Conservation (phyloP, 495 filamentous ascomycete genomes). For the Gamarada debralockiae region DNA sequence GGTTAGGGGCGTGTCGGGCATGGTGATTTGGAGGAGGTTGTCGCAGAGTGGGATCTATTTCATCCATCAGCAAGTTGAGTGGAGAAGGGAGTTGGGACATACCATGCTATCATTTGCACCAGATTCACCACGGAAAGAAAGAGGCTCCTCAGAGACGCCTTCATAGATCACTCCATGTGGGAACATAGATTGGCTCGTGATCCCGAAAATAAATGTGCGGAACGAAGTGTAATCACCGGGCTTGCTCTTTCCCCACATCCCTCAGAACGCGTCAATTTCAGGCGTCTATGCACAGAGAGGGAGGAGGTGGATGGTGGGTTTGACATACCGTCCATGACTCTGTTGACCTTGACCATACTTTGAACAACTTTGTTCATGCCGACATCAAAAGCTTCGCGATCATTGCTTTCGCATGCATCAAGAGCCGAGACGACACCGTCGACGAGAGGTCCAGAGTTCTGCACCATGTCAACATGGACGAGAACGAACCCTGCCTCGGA, state of each 20-base stretch:
- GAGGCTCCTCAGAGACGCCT: slow-evolving; percentile 65
- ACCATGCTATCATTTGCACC: slow-evolving; percentile 88
- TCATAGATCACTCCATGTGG: slow-evolving; percentile 86
- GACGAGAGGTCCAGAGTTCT: slow-evolving; percentile 68
- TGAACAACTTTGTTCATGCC: slow-evolving; percentile 57
- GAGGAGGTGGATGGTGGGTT: background rate
- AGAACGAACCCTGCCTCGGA: slow-evolving; percentile 90
- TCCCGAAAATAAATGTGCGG: slow-evolving; percentile 93
- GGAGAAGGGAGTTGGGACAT: slow-evolving; percentile 16
- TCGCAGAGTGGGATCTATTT: slow-evolving; percentile 74
- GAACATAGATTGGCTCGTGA: slow-evolving; percentile 87
- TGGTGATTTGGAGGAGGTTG: slow-evolving; percentile 71
- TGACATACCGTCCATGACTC: slow-evolving; percentile 68
- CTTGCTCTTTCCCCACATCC: slow-evolving; percentile 83
- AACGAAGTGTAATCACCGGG: slow-evolving; percentile 76
- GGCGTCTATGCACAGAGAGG: slow-evolving; percentile 15
- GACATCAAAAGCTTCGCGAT: slow-evolving; percentile 56
- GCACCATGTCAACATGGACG: slow-evolving; percentile 81
- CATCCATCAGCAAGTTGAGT: slow-evolving; percentile 1
- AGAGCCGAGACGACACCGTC: slow-evolving; percentile 62
- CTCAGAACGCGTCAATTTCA: slow-evolving; percentile 33
- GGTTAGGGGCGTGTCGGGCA: slow-evolving; percentile 82
- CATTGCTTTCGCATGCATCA: slow-evolving; percentile 44
- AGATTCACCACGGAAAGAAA: slow-evolving; percentile 79
- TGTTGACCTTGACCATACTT: slow-evolving; percentile 68